Conservation (phyloP, 805 yeast species). For the Blastobotrys chiropterorum region DNA sequence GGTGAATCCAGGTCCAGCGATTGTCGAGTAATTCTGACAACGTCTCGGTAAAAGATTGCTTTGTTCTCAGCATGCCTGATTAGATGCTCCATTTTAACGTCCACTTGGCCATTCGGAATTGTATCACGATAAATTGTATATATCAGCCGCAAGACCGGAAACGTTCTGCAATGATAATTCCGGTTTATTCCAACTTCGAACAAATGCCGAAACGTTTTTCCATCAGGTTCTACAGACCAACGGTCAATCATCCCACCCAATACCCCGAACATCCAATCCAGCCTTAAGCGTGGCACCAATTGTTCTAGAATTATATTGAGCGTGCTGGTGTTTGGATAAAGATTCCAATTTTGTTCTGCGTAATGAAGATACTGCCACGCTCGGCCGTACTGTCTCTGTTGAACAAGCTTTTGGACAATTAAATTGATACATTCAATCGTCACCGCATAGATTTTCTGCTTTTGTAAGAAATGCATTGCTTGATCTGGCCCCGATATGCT, state of each 20-base stretch:
- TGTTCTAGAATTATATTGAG: constrained; percentile 13
- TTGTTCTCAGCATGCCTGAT: not conserved
- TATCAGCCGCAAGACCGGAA: not conserved
- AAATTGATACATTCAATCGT: constrained; percentile 13
- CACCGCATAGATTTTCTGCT: constrained; percentile 8
- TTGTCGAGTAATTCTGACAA: not conserved
- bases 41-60: not conserved
- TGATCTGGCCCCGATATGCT: constrained; percentile 12
- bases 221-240: constrained; percentile 13
- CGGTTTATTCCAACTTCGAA: constrained; percentile 12
- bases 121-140: not conserved
- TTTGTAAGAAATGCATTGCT: constrained; percentile 12
- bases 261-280: constrained; percentile 19
- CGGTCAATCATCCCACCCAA: constrained; percentile 7
- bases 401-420: constrained; percentile 7
- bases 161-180: constrained; percentile 7
- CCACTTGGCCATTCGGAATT: not conserved
- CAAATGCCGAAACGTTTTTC: constrained; percentile 10
- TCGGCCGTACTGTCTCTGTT: constrained; percentile 5
- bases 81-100: not conserved
- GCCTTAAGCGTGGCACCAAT: constrained; percentile 10
- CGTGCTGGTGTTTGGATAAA: constrained; percentile 12
- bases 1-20: not conserved
- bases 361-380: constrained; percentile 21
- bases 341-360: constrained; percentile 6